A percentile compares a stretch with the other conserved stretches of the same genome.
Conservation (phyloP, 176 grass and related monocot species). For the Stipa capillata region DNA sequence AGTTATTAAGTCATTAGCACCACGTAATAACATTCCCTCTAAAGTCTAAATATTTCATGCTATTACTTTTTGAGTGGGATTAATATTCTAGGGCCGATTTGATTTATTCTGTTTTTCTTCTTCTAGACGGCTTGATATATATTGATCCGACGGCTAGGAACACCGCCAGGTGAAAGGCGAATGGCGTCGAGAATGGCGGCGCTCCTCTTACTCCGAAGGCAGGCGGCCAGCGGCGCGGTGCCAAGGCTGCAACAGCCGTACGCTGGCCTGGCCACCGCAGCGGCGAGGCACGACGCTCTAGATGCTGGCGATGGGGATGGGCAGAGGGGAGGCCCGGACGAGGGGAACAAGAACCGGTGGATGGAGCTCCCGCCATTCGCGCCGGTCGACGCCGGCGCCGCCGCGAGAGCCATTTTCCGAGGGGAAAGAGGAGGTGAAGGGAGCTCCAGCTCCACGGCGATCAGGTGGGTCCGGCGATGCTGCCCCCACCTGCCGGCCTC, state of each 20-base stretch:
- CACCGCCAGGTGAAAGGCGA: background rate
- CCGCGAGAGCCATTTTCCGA: conserved; percentile 33
- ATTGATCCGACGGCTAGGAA: background rate
- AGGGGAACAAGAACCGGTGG: conserved; percentile 39
- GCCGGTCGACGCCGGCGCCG: conserved; percentile 33
- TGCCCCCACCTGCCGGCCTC: conserved; percentile 62
- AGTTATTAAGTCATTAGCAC: too few relatives aligned
- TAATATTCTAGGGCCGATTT: background rate
- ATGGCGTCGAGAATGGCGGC: conserved; percentile 29
- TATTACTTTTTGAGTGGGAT: background rate
- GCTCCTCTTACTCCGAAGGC: conserved; percentile 30
- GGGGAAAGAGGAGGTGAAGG: background rate
- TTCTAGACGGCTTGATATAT: too few relatives aligned
- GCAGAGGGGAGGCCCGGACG: background rate
- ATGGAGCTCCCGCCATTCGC: conserved; percentile 61
- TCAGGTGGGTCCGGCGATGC: conserved; percentile 78
- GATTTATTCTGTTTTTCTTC: too few relatives aligned
- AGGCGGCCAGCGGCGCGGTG: background rate
- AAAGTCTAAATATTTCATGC: too few relatives aligned
- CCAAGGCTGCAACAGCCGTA: background rate
- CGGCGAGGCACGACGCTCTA: background rate
- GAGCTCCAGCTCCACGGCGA: conserved; percentile 29
- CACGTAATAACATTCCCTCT: too few relatives aligned
- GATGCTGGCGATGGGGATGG: background rate
- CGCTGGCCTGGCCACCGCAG: conserved; percentile 7